A percentile compares a stretch with the other conserved stretches of the same genome.
phyloP scores from a whole-genome alignment of 331 rosid species.

The Arachis monticola region DNA sequence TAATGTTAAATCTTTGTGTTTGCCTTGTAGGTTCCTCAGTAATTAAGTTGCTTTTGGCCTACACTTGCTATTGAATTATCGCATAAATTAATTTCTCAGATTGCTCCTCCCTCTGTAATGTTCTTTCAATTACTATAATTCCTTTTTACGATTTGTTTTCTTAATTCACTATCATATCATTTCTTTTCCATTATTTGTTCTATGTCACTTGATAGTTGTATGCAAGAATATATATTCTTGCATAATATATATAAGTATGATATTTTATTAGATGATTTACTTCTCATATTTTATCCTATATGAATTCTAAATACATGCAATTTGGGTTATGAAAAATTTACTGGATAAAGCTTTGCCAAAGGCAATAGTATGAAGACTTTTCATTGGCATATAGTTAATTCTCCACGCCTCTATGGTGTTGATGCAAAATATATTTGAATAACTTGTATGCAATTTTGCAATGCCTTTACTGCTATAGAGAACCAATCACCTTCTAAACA shows the following conservation, averaged over 20 bases:
- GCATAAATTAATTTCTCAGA: conserved; percentile 46
- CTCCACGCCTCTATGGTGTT: conserved; percentile 10
- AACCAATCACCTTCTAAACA: conserved; percentile 73
- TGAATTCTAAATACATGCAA: conserved; percentile 7
- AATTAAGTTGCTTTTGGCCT: conserved; percentile 81
- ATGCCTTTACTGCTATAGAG: conserved; percentile 46
- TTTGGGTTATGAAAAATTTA: conserved; percentile 11
- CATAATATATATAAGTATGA: neutral
- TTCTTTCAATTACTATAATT: conserved; percentile 11
- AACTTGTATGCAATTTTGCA: conserved; percentile 57
- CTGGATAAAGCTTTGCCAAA: no score
- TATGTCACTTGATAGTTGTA: no score
- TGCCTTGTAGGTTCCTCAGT: conserved; percentile 70
- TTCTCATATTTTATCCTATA: neutral
- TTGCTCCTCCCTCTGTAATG: conserved; percentile 53
- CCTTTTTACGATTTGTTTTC: conserved; percentile 13
- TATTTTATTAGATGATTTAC: conserved; percentile 1
- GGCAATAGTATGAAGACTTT: no score
- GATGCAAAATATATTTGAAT: conserved; percentile 13
- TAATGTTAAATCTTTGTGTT: conserved; percentile 31
- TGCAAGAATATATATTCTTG: neutral
- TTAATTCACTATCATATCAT: neutral
- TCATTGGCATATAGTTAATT: neutral
- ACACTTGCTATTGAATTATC: conserved; percentile 70
- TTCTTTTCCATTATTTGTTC: neutral